These are phyloP conservation scores for Zizania palustris DNA, from an alignment of 202 grass and related monocot genomes.

Conservation along the genomic window DNA sequence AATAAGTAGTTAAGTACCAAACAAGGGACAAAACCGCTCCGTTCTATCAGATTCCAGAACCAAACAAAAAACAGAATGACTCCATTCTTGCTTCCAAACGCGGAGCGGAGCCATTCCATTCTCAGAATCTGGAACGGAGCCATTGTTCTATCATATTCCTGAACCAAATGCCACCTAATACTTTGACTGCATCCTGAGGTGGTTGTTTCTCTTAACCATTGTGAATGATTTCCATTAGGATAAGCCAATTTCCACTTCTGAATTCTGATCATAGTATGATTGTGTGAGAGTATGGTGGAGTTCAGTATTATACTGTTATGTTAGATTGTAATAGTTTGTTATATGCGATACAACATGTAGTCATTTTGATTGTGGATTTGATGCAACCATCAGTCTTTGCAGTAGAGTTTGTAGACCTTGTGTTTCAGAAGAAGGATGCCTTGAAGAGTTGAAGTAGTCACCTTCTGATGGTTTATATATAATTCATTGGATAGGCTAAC, in stretches of 20 bases:
- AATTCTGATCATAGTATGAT: neutral
- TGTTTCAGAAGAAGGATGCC: neutral
- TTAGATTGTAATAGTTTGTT: neutral
- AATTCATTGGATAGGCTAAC: no score
- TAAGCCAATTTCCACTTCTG: neutral
- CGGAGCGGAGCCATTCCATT: no score
- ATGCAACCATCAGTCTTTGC: neutral
- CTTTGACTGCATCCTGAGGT: neutral
- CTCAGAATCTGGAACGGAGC: no score
- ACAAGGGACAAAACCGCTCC: no score
- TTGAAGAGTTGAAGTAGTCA: neutral
- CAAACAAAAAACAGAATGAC: no score
- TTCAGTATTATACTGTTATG: neutral
- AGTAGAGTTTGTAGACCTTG: neutral
- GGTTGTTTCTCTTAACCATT: neutral
- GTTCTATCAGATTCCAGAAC: no score
- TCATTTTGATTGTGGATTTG: neutral
- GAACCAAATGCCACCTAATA: no score
- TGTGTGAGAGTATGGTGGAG: neutral
- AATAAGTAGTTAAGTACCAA: neutral
- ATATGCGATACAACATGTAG: neutral
- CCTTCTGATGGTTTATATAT: neutral
- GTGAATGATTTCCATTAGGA: neutral
- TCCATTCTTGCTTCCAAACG: no score
- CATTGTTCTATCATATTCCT: no score